These are phyloP conservation scores for Debaryomycetaceae sp. DNA, from an alignment of 1,139 yeast species.

Conservation along the genomic window DNA sequence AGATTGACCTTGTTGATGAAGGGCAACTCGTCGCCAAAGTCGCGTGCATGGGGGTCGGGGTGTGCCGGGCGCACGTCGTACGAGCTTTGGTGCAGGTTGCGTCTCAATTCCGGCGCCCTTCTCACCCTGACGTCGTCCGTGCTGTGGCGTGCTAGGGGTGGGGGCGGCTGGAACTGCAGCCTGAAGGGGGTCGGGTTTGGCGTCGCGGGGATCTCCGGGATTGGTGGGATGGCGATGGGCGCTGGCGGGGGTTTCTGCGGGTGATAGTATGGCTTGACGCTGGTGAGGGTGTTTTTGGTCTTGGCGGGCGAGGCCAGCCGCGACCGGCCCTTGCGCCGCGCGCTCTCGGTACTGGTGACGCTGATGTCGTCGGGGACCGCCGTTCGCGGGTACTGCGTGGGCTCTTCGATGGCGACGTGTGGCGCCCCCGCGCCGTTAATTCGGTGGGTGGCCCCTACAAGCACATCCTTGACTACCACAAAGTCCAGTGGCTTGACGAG, in stretches of 20 bases:
- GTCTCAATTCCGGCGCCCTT: no score
- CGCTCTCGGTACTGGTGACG: no score
- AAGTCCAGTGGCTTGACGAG: constrained; percentile 21
- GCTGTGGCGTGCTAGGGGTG: constrained; percentile 2
- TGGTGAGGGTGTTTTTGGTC: constrained; percentile 17
- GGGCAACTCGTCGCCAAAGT: constrained; percentile 35
- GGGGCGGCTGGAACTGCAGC: neutral
- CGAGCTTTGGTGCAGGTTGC: no score
- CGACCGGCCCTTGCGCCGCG: no score
- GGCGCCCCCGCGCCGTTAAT: no score
- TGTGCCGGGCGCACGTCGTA: neutral
- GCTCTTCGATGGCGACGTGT: no score
- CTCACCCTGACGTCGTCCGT: constrained; percentile 1
- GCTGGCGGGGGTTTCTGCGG: constrained; percentile 12
- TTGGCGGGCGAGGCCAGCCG: constrained; percentile 10
- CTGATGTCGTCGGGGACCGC: no score
- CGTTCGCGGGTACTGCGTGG: no score
- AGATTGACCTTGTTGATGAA: constrained; percentile 36
- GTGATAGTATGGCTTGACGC: constrained; percentile 19
- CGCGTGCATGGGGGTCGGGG: no score
- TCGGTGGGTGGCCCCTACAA: no score
- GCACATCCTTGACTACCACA: no score
- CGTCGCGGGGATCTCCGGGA: constrained; percentile 1
- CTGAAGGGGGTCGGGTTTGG: neutral
- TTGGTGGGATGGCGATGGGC: neutral